Base-by-base conservation (phyloP, 441 rosid species). In the Omphalea diandra region DNA sequence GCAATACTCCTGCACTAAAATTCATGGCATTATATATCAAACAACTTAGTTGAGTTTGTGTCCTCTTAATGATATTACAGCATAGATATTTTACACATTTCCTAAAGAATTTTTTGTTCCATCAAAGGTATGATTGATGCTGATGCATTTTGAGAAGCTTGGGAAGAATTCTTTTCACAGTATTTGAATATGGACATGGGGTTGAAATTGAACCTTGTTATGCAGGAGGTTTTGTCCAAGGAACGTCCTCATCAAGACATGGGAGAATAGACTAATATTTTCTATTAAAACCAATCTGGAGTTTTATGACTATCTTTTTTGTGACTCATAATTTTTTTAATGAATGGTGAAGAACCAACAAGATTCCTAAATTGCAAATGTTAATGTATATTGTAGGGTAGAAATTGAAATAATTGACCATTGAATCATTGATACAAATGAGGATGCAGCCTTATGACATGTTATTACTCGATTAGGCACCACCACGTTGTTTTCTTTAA, bases 251-350 rank as follows among this genome's bases (percentile, higher is more conserved):
- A 4, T 40, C 44, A 40, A 40, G 44, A 40, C 44, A 40, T 40
- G 44, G 12, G 1, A 40, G 12, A 40, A 10, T 40, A 40, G 12
- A 40, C 44, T 40, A 8, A 10, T 5, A 38, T 12, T 38, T 1
- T 5, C 1, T 2, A n/a, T n/a, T n/a, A n/a, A n/a, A n/a, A n/a
- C 10, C 6, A 2, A 7, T 1, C 1, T 1, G 1, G 15, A 1
- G 5, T 2, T 7, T 11, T 38, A 38, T 5, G 5, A 38, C 41
- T 38, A 38, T 11, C 12, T 8, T 40, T 40, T 40, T 40, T 8
- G 5, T 40, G 44, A 3, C 15, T 8, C 1, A 8, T 40, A 40
- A 7, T 8, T 8, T 50, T 20, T 49, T 50, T 5, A 6, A 27
- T 27, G n/a, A 29, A 26, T 27, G 1, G 27, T 6, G 59, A 55